These are phyloP conservation scores for Fistulina hepatica DNA, from an alignment of 1,284 basidiomycete species.

Conservation along the genomic window DNA sequence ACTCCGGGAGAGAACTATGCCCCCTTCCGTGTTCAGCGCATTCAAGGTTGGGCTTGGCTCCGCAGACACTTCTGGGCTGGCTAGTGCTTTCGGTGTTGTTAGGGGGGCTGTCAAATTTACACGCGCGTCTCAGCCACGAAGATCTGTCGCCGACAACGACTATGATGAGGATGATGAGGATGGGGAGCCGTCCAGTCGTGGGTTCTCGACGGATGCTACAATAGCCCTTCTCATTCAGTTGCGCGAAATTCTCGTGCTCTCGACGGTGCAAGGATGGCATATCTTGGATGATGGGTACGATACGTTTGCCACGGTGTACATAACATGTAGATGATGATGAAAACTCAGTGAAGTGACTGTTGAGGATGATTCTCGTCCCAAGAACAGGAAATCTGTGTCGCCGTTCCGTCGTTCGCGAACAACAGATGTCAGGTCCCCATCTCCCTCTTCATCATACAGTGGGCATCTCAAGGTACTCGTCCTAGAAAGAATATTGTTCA, in stretches of 20 bases:
- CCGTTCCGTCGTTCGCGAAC: slow-evolving; percentile 36
- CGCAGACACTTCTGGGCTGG: slow-evolving; percentile 19
- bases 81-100: slow-evolving; percentile 30
- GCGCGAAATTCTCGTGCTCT: slow-evolving; percentile 47
- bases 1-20: slow-evolving; percentile 39
- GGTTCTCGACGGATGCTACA: slow-evolving; percentile 53
- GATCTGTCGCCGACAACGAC: slow-evolving; percentile 20
- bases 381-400: slow-evolving; percentile 22
- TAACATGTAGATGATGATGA: slow-evolving; percentile 23
- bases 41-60: slow-evolving; percentile 23
- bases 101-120: slow-evolving; percentile 35
- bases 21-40: slow-evolving; percentile 37
- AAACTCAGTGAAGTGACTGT: slow-evolving; percentile 24
- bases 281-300: slow-evolving; percentile 36
- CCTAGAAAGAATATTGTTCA: background rate
- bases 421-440: slow-evolving; percentile 34
- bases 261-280: slow-evolving; percentile 45
- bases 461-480: slow-evolving; percentile 4
- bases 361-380: slow-evolving; percentile 15
- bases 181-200: no score
- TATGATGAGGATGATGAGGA: slow-evolving; percentile 41
- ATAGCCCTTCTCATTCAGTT: slow-evolving; percentile 52
- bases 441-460: slow-evolving; percentile 32
- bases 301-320: background rate
- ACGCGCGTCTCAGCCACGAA: slow-evolving; percentile 13